Evolutionary conservation across 2,329 filamentous ascomycete genomes (phyloP).

Genomic region (Immersiporthe knoxdaviesiana): DNA sequence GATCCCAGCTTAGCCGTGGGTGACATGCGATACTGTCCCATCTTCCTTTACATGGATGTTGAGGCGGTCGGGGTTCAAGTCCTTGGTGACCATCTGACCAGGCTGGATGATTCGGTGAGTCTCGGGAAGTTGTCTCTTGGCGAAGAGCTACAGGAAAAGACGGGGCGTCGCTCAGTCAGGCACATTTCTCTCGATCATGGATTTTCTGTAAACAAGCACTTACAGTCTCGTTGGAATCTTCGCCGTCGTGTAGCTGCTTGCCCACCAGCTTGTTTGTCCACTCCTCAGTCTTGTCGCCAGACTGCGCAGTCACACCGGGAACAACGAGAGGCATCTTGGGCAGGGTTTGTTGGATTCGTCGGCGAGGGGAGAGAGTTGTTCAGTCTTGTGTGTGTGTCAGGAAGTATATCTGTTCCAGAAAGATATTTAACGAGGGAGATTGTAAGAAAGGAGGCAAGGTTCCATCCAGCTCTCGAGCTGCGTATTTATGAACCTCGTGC

Average conservation of each 20-base stretch:
- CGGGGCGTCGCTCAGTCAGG: conserved; percentile 2
- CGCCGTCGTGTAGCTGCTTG: conserved; percentile 60
- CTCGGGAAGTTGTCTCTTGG: conserved; percentile 62
- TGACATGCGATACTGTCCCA: conserved; percentile 62
- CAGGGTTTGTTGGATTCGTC: neutral
- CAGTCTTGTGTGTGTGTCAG: neutral
- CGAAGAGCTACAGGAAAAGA: conserved; percentile 55
- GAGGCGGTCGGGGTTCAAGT: conserved; percentile 56
- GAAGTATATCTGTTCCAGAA: neutral
- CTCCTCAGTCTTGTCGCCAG: conserved; percentile 53
- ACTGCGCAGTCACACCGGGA: conserved; percentile 56
- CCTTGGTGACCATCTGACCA: conserved; percentile 61
- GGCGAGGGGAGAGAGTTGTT: neutral
- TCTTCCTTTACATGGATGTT: conserved; percentile 64
- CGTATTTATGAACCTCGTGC: neutral
- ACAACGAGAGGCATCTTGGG: conserved; percentile 68
- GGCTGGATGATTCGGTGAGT: conserved; percentile 60
- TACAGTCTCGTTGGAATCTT: conserved; percentile 56
- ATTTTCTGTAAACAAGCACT: too few relatives aligned
- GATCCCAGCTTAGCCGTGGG: conserved; percentile 50
- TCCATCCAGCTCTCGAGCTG: neutral
- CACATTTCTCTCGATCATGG: too few relatives aligned
- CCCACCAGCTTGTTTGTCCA: conserved; percentile 67
- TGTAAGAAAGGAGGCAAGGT: neutral
- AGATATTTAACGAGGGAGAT: neutral